phyloP scores from a whole-genome alignment of 768 basidiomycete species.

The Lentinula lateritia region DNA sequence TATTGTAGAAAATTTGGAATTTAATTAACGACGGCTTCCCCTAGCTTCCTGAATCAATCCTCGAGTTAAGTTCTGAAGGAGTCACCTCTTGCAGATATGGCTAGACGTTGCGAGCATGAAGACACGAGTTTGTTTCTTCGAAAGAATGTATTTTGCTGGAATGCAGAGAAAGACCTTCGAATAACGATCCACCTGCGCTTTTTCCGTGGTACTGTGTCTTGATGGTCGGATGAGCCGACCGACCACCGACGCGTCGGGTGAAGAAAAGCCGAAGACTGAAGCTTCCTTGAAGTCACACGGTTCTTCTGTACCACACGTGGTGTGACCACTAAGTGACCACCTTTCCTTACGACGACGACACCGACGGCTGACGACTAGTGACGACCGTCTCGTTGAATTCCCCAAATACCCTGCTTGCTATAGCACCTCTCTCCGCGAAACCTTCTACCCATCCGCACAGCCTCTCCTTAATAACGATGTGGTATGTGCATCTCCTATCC shows the following conservation, averaged over 20 bases:
- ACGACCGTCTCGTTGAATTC: conserved; percentile 1
- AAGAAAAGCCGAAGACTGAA: too few relatives aligned
- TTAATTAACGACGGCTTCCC: not conserved
- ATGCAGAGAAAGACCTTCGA: too few relatives aligned
- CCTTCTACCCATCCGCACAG: conserved; percentile 7
- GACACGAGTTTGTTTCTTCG: not conserved
- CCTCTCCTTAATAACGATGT: conserved; percentile 17
- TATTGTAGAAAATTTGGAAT: not conserved
- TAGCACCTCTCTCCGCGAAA: conserved; percentile 11
- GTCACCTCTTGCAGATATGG: not conserved
- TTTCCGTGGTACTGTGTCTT: too few relatives aligned
- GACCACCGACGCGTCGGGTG: too few relatives aligned
- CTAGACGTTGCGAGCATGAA: not conserved
- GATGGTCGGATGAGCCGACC: too few relatives aligned
- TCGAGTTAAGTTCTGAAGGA: too few relatives aligned
- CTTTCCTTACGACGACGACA: conserved; percentile 4
- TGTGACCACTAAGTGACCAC: not conserved
- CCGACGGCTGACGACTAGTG: conserved; percentile 3
- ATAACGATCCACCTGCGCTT: too few relatives aligned
- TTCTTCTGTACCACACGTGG: not conserved
- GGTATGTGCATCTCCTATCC: conserved; percentile 18
- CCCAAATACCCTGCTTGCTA: not conserved
- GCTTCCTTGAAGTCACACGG: too few relatives aligned
- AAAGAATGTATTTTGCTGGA: not conserved
- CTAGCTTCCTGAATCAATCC: not conserved